Evolutionary conservation across 345 rosid species (phyloP), one percentile per base, ranked within the genome.

Genomic region (Pugionium dolabratum): DNA sequence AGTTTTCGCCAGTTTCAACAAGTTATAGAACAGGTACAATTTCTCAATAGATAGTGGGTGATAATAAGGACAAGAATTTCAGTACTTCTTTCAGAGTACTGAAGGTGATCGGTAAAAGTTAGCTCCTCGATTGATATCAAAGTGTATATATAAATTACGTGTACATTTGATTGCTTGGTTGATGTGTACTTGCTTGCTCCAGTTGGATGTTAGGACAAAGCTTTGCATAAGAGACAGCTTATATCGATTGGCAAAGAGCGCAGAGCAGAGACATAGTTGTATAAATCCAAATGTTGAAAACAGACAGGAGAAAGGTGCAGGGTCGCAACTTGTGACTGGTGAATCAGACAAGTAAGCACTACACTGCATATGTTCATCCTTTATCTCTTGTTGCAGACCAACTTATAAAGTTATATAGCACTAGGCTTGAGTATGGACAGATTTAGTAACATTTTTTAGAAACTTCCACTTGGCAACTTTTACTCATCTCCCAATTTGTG

Each of bases 161-260:
- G 2, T 31, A 39, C 47, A 45, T 39, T 45, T 63, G 25, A 32
- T 6, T 9, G n/a, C 45, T 58, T 72, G 58, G 43, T 54, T 54
- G 7, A 59, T 68, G 32, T 69, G 18, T 18, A 18, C 18, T 18
- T 18, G 52, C 32, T 42, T 41, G 60, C 34, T 32, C 28, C 86
- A 90, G 97, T 78, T 90, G 92, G 97, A 90, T 76, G 70, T 82
- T 63, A 76, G 84, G 81, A 85, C 95, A 64, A 90, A 87, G 74
- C 79, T 90, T 48, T 87, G 97, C 79, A 87, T 87, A 80, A 79
- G 97, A 77, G 97, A 87, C 64, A 87, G 95, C 72, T 78, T 90
- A 62, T 90, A 84, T 69, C 95, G 97, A 59, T 81, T 90, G 76
- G 97, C 91, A 64, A 76, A 80, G 77, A 90, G 97, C 62, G 95